Evolutionary conservation across 371 early-diverging fungal species (phyloP).

Genomic region (Funneliformis caledonium): DNA sequence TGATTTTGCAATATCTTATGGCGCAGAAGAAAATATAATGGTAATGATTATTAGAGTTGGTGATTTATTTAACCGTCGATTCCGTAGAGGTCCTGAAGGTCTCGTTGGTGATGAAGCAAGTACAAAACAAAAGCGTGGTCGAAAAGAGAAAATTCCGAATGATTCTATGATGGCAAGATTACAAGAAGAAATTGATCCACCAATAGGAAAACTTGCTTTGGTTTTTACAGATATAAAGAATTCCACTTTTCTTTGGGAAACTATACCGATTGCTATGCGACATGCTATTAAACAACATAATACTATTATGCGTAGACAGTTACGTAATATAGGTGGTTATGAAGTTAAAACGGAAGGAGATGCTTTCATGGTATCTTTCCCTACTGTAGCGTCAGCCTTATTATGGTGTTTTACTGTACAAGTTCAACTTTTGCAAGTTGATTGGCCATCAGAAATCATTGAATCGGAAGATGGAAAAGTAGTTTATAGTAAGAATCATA

Average conservation of each 20-base stretch:
- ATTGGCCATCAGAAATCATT: slow-evolving; percentile 93
- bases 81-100: slow-evolving; percentile 38
- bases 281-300: slow-evolving; percentile 91
- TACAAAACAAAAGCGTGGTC: slow-evolving; percentile 48
- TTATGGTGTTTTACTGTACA: slow-evolving; percentile 93
- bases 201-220: slow-evolving; percentile 83
- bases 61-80: slow-evolving; percentile 64
- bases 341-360: slow-evolving; percentile 99
- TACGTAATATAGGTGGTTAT: slow-evolving; percentile 89
- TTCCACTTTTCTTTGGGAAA: slow-evolving; percentile 95
- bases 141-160: slow-evolving; percentile 60
- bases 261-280: slow-evolving; percentile 84
- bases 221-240: slow-evolving; percentile 97
- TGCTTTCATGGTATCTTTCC: slow-evolving; percentile 95
- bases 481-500: slow-evolving; percentile 58
- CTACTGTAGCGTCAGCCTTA: slow-evolving; percentile 83
- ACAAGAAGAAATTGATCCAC: slow-evolving; percentile 84
- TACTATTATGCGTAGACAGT: slow-evolving; percentile 79
- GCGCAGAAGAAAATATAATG: slow-evolving; percentile 77
- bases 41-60: slow-evolving; percentile 87
- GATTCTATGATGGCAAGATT: slow-evolving; percentile 69
- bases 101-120: slow-evolving; percentile 29
- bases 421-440: slow-evolving; percentile 77
- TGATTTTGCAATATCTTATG: slow-evolving; percentile 88
- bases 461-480: slow-evolving; percentile 80